phyloP scores from a whole-genome alignment of 2,329 filamentous ascomycete genomes.

The Dactylellina leptospora region DNA sequence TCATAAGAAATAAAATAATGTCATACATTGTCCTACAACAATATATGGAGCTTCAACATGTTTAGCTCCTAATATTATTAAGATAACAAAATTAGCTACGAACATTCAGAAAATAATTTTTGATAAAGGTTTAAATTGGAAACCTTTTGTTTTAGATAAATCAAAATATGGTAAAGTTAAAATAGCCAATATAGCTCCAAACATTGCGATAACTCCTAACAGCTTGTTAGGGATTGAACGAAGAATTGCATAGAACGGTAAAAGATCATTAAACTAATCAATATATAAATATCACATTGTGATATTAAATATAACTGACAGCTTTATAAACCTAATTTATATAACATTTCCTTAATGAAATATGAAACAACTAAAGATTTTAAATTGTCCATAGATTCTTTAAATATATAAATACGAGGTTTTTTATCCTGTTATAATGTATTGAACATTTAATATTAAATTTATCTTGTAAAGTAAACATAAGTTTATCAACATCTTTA shows the following conservation, averaged over 20 bases:
- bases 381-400: constrained; percentile 25
- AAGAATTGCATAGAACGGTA: constrained; percentile 26
- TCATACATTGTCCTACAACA: constrained; percentile 32
- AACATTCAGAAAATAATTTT: constrained; percentile 30
- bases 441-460: constrained; percentile 23
- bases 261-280: constrained; percentile 1
- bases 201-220: constrained; percentile 26
- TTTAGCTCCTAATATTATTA: constrained; percentile 24
- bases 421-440: constrained; percentile 27
- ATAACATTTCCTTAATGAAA: constrained; percentile 24
- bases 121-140: constrained; percentile 15
- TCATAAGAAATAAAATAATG: constrained; percentile 33
- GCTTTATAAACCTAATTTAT: constrained; percentile 27
- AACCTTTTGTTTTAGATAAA: constrained; percentile 27
- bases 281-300: neutral
- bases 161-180: constrained; percentile 24
- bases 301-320: neutral
- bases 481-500: constrained; percentile 19
- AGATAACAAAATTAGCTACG: constrained; percentile 19
- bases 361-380: neutral
- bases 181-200: constrained; percentile 23
- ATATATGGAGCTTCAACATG: constrained; percentile 25
- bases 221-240: constrained; percentile 24
- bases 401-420: constrained; percentile 25
- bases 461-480: constrained; percentile 21